Evolutionary conservation across 108 stramenopile species (phyloP).

Genomic region (Mediolabrus comicus): DNA sequence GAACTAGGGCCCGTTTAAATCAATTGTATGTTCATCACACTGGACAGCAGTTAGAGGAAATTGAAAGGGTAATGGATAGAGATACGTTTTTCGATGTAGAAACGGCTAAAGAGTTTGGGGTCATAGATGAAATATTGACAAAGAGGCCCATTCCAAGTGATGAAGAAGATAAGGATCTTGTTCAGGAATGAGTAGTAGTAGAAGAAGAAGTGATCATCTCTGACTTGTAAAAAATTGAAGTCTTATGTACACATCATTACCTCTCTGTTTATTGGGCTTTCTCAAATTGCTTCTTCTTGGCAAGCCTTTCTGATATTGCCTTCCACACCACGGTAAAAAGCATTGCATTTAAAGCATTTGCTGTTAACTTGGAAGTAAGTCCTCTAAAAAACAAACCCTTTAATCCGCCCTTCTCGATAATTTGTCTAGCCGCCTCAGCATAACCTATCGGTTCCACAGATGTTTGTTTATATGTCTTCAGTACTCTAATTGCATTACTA

Average conservation of each 20-base stretch:
- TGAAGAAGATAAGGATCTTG: conserved; percentile 19
- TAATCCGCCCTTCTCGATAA: conserved; percentile 45
- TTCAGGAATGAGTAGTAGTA: neutral
- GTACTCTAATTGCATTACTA: conserved; percentile 85
- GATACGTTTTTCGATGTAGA: conserved; percentile 90
- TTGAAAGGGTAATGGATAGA: conserved; percentile 95
- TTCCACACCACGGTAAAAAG: conserved; percentile 62
- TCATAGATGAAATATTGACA: conserved; percentile 86
- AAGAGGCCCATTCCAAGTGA: conserved; percentile 54
- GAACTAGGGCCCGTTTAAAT: conserved; percentile 78
- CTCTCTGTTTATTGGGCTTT: neutral
- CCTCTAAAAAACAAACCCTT: conserved; percentile 48
- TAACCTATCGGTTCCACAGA: conserved; percentile 66
- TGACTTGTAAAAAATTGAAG: neutral
- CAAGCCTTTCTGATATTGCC: conserved; percentile 45
- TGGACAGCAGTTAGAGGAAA: conserved; percentile 65
- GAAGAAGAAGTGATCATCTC: too few species aligned
- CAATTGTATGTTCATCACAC: conserved; percentile 87
- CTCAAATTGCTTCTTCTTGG: conserved; percentile 19
- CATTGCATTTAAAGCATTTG: conserved; percentile 57
- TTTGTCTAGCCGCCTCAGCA: conserved; percentile 45
- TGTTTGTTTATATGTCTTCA: conserved; percentile 92
- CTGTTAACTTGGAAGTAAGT: conserved; percentile 49
- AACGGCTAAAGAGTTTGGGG: conserved; percentile 89
- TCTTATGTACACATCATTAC: neutral